A percentile compares a stretch with the other conserved stretches of the same genome.
phyloP scores from a whole-genome alignment of 352 stramenopile genomes.

The Phytopythium helicoides region DNA sequence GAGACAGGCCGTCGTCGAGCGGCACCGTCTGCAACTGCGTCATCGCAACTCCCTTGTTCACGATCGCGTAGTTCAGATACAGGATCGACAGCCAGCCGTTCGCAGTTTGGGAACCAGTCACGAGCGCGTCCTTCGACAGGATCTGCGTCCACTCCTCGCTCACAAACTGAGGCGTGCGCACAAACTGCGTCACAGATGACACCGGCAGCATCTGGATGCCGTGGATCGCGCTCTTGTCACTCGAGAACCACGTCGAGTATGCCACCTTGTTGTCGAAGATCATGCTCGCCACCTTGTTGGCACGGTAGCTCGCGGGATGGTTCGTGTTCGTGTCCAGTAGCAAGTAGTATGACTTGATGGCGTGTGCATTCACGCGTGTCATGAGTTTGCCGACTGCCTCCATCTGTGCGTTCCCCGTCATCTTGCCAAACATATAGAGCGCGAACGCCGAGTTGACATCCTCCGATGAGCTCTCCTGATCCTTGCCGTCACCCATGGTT shows the following conservation, averaged over 20 bases:
- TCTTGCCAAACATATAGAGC: slow-evolving; percentile 21
- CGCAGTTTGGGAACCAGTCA: slow-evolving; percentile 9
- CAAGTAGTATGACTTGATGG: slow-evolving; percentile 36
- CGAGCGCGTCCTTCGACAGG: slow-evolving; percentile 23
- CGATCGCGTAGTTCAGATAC: slow-evolving; percentile 33
- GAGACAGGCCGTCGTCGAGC: slow-evolving; percentile 46
- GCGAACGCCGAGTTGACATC: too few relatives aligned
- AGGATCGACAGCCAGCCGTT: slow-evolving; percentile 30
- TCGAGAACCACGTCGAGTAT: slow-evolving; percentile 45
- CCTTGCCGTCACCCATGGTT: too few relatives aligned
- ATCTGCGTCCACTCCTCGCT: slow-evolving; percentile 40
- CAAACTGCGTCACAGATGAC: slow-evolving; percentile 28
- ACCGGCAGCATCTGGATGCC: slow-evolving; percentile 53
- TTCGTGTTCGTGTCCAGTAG: slow-evolving; percentile 20
- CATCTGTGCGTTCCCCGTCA: slow-evolving; percentile 17
- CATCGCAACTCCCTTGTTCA: slow-evolving; percentile 24
- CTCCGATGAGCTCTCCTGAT: too few relatives aligned
- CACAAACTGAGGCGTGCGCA: slow-evolving; percentile 29
- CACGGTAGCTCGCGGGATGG: slow-evolving; percentile 19
- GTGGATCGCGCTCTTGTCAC: slow-evolving; percentile 43
- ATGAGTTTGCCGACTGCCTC: slow-evolving; percentile 20
- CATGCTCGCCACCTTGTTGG: slow-evolving; percentile 37
- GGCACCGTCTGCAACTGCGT: slow-evolving; percentile 30
- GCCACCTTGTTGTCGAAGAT: slow-evolving; percentile 40
- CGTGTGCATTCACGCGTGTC: slow-evolving; percentile 20